phyloP scores from a whole-genome alignment of 164 flowering plant species.

The Vitis labrusca region DNA sequence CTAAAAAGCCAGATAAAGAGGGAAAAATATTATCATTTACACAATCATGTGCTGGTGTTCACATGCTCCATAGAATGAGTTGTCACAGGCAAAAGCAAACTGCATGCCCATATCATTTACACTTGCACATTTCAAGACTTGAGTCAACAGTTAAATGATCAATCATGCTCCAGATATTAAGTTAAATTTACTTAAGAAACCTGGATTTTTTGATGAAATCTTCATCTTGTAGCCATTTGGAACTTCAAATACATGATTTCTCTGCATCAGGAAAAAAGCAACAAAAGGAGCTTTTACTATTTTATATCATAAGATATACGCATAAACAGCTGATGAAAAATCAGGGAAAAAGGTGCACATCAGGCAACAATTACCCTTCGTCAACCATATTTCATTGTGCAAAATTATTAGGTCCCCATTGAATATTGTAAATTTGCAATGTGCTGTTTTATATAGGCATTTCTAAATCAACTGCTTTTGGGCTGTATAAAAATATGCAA shows the following conservation, averaged over 20 bases:
- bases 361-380: background rate
- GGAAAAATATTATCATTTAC: too few relatives aligned
- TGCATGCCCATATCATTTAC: too few relatives aligned
- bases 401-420: background rate
- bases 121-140: too few relatives aligned
- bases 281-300: background rate
- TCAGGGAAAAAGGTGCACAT: background rate
- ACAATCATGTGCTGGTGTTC: too few relatives aligned
- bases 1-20: too few relatives aligned
- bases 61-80: too few relatives aligned
- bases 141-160: background rate
- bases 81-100: too few relatives aligned
- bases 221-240: constrained; percentile 82
- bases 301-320: background rate
- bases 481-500: background rate
- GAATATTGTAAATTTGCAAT: too few relatives aligned
- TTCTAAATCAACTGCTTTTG: background rate
- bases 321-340: background rate
- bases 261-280: constrained; percentile 43
- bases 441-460: background rate
- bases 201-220: constrained; percentile 63
- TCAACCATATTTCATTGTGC: background rate
- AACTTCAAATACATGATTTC: constrained; percentile 86
- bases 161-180: background rate
- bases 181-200: constrained; percentile 26